Percentiles rank a stretch among this genome's conserved stretches.
Conservation (phyloP, 495 filamentous ascomycete genomes). For the Elaphomyces granulatus region DNA sequence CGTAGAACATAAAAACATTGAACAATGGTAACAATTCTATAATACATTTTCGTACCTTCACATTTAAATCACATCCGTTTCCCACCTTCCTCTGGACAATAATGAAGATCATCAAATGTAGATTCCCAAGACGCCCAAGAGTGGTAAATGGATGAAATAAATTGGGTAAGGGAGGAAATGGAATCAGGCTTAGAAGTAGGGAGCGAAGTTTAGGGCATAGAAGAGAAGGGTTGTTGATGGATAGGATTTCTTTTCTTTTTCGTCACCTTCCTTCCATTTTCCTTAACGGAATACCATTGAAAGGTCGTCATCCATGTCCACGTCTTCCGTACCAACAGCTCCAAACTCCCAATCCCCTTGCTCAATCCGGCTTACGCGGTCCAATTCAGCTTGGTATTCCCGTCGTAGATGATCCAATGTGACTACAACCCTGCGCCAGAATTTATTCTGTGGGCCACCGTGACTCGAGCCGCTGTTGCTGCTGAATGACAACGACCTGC, state of each 20-base stretch:
- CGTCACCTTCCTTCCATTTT: not conserved
- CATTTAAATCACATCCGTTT: too few relatives aligned
- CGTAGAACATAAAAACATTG: too few relatives aligned
- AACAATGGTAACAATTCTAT: too few relatives aligned
- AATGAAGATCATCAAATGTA: too few relatives aligned
- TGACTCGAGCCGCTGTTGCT: slow-evolving; percentile 1
- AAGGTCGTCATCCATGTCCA: slow-evolving; percentile 26
- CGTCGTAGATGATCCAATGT: slow-evolving; percentile 71
- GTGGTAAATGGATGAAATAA: too few relatives aligned
- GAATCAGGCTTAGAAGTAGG: too few relatives aligned
- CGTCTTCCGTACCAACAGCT: slow-evolving; percentile 20
- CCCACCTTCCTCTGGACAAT: too few relatives aligned
- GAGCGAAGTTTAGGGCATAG: too few relatives aligned
- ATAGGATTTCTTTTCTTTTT: slow-evolving; percentile 12
- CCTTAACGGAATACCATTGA: slow-evolving; percentile 28
- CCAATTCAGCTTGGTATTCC: slow-evolving; percentile 76
- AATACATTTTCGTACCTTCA: too few relatives aligned
- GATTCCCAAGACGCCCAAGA: too few relatives aligned
- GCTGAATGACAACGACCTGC: slow-evolving; percentile 2
- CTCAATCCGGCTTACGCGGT: slow-evolving; percentile 51
- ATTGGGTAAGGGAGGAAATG: too few relatives aligned
- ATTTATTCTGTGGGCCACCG: slow-evolving; percentile 1
- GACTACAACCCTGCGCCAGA: slow-evolving; percentile 37
- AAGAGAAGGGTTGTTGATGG: too few relatives aligned
- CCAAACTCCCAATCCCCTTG: slow-evolving; percentile 48